These are phyloP conservation scores for Schizonepeta tenuifolia DNA, from an alignment of 257 asterid species.

Conservation along the genomic window DNA sequence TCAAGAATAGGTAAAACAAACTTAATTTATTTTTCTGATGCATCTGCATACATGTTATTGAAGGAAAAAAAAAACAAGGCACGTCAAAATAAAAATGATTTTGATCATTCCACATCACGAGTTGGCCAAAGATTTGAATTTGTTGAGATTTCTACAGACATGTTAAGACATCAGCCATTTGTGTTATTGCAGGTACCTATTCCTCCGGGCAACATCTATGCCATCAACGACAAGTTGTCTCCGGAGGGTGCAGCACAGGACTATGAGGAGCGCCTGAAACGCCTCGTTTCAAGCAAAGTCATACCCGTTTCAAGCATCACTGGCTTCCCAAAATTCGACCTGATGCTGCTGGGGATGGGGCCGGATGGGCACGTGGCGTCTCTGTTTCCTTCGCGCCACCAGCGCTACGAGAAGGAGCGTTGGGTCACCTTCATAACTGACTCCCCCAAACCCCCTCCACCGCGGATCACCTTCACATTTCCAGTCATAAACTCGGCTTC, in stretches of 20 bases:
- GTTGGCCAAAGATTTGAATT: background rate
- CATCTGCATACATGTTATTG: background rate
- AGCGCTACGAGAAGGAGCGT: conserved; percentile 57
- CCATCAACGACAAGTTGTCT: conserved; percentile 63
- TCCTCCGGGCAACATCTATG: conserved; percentile 54
- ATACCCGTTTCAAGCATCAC: conserved; percentile 47
- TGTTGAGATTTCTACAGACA: background rate
- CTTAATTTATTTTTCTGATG: background rate
- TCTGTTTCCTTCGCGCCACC: conserved; percentile 69
- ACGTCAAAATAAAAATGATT: background rate
- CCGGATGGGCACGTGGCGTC: conserved; percentile 93
- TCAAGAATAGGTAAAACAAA: too few species aligned
- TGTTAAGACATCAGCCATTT: background rate
- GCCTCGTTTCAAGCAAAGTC: conserved; percentile 45
- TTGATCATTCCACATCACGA: too few species aligned
- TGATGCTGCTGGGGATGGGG: conserved; percentile 86
- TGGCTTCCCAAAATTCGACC: conserved; percentile 83
- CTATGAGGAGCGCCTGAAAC: conserved; percentile 61
- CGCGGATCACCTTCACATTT: conserved; percentile 85
- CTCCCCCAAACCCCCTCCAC: conserved; percentile 88
- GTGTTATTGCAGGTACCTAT: conserved; percentile 57
- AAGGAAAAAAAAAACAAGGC: background rate
- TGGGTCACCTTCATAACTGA: conserved; percentile 86
- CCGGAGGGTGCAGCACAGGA: conserved; percentile 76
- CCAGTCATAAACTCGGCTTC: conserved; percentile 82